phyloP scores from a whole-genome alignment of 331 rosid genomes.

The Quercus phellos region DNA sequence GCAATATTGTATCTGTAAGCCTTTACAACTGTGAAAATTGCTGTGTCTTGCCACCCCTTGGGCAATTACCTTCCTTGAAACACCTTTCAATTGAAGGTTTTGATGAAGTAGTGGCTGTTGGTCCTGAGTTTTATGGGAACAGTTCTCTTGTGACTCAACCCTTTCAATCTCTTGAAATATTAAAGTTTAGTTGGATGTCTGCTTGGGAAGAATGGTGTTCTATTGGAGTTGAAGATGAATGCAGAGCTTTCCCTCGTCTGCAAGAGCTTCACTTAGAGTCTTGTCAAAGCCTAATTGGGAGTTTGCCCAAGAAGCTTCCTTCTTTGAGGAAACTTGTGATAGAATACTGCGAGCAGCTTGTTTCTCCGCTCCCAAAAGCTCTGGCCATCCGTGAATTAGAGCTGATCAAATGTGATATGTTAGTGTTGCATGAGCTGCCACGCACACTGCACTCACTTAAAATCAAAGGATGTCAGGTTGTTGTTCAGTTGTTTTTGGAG shows the following conservation, averaged over 20 bases:
- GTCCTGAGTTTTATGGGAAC: conserved; percentile 19
- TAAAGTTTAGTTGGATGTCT: conserved; percentile 15
- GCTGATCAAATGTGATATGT: background rate
- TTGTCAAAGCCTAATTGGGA: background rate
- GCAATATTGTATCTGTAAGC: background rate
- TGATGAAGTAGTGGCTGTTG: conserved; percentile 7
- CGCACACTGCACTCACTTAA: background rate
- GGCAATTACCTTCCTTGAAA: conserved; percentile 26
- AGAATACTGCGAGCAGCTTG: background rate
- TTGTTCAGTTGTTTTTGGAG: background rate
- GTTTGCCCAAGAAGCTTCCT: conserved; percentile 14
- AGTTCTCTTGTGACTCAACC: background rate
- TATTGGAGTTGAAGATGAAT: background rate
- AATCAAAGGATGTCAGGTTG: background rate
- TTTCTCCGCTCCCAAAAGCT: background rate
- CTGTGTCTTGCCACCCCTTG: conserved; percentile 22
- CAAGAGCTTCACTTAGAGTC: background rate
- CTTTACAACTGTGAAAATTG: conserved; percentile 14
- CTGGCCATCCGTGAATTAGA: background rate
- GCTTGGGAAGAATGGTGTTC: conserved; percentile 20
- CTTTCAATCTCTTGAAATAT: conserved; percentile 5
- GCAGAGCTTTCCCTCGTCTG: conserved; percentile 9
- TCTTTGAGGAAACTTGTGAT: conserved; percentile 7
- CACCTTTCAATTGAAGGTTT: conserved; percentile 15
- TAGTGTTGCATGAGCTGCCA: background rate